Conservation (phyloP, 202 grass and related monocot species). For the Schoenoplectus triqueter region DNA sequence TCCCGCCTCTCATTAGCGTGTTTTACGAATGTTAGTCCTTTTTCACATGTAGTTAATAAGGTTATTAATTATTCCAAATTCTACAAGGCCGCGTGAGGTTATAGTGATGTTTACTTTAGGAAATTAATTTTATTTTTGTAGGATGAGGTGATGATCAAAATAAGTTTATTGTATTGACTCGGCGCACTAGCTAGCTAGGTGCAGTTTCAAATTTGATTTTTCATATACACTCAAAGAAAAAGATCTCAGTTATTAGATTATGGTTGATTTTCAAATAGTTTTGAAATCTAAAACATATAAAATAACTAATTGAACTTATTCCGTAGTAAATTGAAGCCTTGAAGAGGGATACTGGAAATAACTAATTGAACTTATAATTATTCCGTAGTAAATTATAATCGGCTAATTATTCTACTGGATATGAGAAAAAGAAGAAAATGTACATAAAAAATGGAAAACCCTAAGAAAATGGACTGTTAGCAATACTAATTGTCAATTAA, state of each 20-base stretch:
- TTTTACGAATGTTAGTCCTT: neutral
- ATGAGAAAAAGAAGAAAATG: no score
- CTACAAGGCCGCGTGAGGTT: neutral
- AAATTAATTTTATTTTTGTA: neutral
- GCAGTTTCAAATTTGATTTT: neutral
- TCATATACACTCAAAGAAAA: neutral
- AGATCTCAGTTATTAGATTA: neutral
- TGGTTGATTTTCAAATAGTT: neutral
- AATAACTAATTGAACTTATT: no score
- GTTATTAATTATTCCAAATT: neutral
- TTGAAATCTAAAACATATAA: neutral
- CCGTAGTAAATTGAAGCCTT: no score
- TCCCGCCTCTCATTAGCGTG: neutral
- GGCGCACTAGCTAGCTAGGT: no score
- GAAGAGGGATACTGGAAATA: no score
- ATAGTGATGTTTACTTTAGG: neutral
- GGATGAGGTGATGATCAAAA: neutral
- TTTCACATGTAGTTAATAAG: constrained; percentile 1
- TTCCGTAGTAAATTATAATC: no score
- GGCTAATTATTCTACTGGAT: no score
- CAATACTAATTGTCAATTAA: no score
- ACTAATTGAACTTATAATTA: no score
- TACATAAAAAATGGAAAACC: no score
- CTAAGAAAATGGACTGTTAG: no score
- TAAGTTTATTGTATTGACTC: neutral